Evolutionary conservation across 306 rosid species (phyloP), one percentile per base, ranked within the genome.

Genomic region (Prosopis cineraria): DNA sequence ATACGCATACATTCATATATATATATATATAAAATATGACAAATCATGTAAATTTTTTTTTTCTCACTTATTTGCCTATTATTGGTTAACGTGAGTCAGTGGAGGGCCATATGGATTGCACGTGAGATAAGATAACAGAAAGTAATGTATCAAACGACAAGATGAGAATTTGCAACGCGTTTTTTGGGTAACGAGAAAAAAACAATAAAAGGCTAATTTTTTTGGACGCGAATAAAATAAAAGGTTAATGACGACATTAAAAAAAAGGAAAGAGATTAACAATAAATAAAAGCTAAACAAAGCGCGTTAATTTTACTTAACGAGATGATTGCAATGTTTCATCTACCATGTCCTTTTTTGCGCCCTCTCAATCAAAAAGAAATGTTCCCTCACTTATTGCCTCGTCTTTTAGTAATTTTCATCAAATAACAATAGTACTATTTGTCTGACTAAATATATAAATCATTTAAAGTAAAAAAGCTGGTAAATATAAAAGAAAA

Each of bases 271-370:
- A 50, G 24, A 70, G 59, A 37, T 39, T 30, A 47, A 44, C 70
- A 79, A 79, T 58, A 25, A 20, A 12, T 30, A 25, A 43, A 43
- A 29, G 48, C 40, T 17, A 74, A 62, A 64, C 71, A 63, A 79
- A 80, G 76, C 84, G 85, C 73, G 82, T 82, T 24, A 56, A 56
- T 25, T 85, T 85, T 72, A 68, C 67, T 82, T 76, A 85, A 82
- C 83, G 73, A 80, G 68, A 79, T 85, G 84, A 82, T 82, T 78
- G 76, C 50, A 67, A 72, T 79, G 89, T 77, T 83, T 27, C 63
- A 79, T 82, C 89, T 62, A 76, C 78, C 76, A 27, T 72, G 65
- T 76, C 78, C 70, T 66, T 72, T n/a, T 47, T 16, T 70, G 2
- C 25, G 45, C 16, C 65, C 50, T 34, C 48, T 65, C 39, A 74